Evolutionary conservation across 768 basidiomycete genomes (phyloP), one percentile per base, ranked within the genome.

Genomic region (Saitozyma podzolica): DNA sequence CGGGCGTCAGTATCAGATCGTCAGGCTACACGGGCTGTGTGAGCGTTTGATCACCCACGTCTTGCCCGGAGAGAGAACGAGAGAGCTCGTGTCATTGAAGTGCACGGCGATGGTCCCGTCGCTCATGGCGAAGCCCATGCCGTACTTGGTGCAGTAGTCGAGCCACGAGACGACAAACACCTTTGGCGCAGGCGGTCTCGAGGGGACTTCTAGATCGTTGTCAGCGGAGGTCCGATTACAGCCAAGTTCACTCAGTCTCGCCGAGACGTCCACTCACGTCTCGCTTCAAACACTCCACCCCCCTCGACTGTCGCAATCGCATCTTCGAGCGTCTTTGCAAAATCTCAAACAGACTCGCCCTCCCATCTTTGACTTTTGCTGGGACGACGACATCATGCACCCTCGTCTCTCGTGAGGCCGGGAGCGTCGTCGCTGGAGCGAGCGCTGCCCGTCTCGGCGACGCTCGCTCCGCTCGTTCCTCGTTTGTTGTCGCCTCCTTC

Each of bases 141-240:
- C 96, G 80, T 97, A 99, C 83, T 97, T 97, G 80, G 93, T 91
- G 78, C 92, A 95, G 76, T 98, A 98, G 79, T 98, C 96, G 48
- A 98, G 89, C 96, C 96, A 98, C n/a, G 90, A 91, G 3, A 90
- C 91, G 66, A 99, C 92, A 80, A 97, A 98, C 50, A 95, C 89
- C 56, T 84, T 29, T 50, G 49, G 49, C 49, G 49, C 9, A 2
- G 58, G 40, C 20, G 41, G 16, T 20, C 29, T 20, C 7, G 50
- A 6, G 5, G 49, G 49, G 5, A 52, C 40, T 2, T 42, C 49
- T 37, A 41, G 40, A 4, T n/a, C 29, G 29, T 29, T 29, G 29
- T 29, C 58, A 51, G 17, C 0, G 9, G 6, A 7, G 6, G 49
- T 58, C 49, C 49, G 48, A 17, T 40, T 3, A 14, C 11, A 7